A percentile compares a stretch with the other conserved stretches of the same genome.
These are phyloP conservation scores for Phytomonas sp. DNA, from an alignment of 208 protist genomes.

Conservation along the genomic window DNA sequence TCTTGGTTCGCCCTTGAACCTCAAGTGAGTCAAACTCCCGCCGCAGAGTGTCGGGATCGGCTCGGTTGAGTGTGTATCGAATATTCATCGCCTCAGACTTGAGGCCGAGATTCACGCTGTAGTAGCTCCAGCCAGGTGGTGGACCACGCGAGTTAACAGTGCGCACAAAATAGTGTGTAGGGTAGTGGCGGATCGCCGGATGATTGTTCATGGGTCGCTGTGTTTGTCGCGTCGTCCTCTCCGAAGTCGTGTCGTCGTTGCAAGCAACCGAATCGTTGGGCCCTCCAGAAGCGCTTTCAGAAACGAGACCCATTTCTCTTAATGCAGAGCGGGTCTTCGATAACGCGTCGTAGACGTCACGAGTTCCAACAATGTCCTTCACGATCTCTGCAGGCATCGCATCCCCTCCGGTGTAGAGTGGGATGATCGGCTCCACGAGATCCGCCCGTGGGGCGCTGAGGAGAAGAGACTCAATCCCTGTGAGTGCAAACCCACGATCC, in stretches of 20 bases:
- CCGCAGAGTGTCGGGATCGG: slow-evolving; percentile 11
- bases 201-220: slow-evolving; percentile 16
- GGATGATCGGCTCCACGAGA: slow-evolving; percentile 50
- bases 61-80: slow-evolving; percentile 34
- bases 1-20: not conserved
- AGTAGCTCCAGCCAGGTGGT: slow-evolving; percentile 50
- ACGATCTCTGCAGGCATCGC: slow-evolving; percentile 28
- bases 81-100: slow-evolving; percentile 44
- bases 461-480: slow-evolving; percentile 45
- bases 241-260: not conserved
- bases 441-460: slow-evolving; percentile 38
- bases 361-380: slow-evolving; percentile 34
- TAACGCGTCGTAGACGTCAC: slow-evolving; percentile 50
- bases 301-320: too few species aligned
- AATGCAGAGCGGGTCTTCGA: slow-evolving; percentile 24
- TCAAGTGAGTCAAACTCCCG: not conserved
- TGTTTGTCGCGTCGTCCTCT: not conserved
- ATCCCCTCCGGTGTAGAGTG: slow-evolving; percentile 50
- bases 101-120: slow-evolving; percentile 56
- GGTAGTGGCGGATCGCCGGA: slow-evolving; percentile 37
- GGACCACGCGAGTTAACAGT: slow-evolving; percentile 34
- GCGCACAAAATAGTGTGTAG: slow-evolving; percentile 54
- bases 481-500: slow-evolving; percentile 38
- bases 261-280: slow-evolving; percentile 4
- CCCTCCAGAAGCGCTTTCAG: too few species aligned